A percentile compares a stretch with the other conserved stretches of the same genome.
phyloP scores from a whole-genome alignment of 306 rosid species.

The Malus sieversii region DNA sequence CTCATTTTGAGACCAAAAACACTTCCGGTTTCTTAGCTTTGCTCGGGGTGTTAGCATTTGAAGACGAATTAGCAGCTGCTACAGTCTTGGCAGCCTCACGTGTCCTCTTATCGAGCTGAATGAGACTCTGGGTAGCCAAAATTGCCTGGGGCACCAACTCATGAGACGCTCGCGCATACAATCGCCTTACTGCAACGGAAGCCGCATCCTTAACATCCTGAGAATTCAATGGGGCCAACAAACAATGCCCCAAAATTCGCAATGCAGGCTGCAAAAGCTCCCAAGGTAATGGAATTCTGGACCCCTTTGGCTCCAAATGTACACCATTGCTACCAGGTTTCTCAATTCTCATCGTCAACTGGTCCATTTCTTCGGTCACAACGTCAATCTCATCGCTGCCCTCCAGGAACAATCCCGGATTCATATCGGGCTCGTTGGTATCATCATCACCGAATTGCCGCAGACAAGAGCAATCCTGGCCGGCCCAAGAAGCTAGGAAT shows the following conservation, averaged over 20 bases:
- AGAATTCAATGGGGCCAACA: conserved; percentile 70
- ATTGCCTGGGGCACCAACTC: conserved; percentile 88
- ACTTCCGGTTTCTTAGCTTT: conserved; percentile 84
- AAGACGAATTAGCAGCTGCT: conserved; percentile 33
- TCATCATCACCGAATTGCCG: conserved; percentile 30
- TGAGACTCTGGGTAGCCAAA: conserved; percentile 80
- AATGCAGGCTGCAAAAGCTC: conserved; percentile 83
- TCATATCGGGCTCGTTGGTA: conserved; percentile 1
- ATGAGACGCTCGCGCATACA: conserved; percentile 81
- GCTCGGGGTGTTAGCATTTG: conserved; percentile 74
- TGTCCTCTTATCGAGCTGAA: conserved; percentile 70
- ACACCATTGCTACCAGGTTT: conserved; percentile 6
- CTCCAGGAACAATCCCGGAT: conserved; percentile 20
- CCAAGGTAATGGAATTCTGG: conserved; percentile 84
- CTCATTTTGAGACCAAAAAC: conserved; percentile 77
- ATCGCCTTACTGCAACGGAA: conserved; percentile 49
- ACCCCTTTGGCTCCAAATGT: conserved; percentile 32
- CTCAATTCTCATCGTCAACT: conserved; percentile 33
- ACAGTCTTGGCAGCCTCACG: conserved; percentile 37
- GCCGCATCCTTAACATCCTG: conserved; percentile 76
- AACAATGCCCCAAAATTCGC: conserved; percentile 84
- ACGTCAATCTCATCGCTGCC: conserved; percentile 30
- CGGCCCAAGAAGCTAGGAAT: conserved; percentile 73
- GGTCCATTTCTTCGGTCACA: conserved; percentile 34
- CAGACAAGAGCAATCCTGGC: conserved; percentile 66